Base-by-base conservation (phyloP, 2,329 filamentous ascomycete species). In the Penicillium freii region DNA sequence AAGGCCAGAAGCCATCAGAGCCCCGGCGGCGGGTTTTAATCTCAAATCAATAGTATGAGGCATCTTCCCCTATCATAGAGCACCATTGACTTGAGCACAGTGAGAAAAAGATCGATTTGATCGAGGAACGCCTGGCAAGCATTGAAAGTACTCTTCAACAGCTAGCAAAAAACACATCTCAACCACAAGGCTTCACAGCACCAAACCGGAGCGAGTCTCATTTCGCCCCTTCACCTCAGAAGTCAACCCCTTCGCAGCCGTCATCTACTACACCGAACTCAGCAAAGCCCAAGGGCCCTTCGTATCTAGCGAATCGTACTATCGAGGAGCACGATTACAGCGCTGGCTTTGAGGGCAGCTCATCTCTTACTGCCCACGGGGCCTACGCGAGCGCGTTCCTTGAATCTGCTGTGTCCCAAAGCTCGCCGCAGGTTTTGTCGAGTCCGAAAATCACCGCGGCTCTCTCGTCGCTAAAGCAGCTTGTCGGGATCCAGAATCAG, bases 91-190 rank as follows among this genome's bases (percentile, higher is more conserved):
- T 29, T 23, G 5, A 23, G 1, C 29, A 17, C 45, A 82, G 79
- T 68, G 81, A 83, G 65, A 78, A 74, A 63, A 82, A 82, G 66
- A 81, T 83, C 48, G 80, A 82, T 58, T 65, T 77, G 13, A 82
- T 83, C 50, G 80, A 82, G 62, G 75, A 79, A 31, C 76, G 80
- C 17, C 69, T 83, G 9, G 73, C 73, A 7, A 73, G 73, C n/a
- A 81, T 83, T 40, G 80, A 83, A 60, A 66, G 49, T 67, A 68
- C 66, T 62, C 65, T 69, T 17, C 60, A 43, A 36, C 66, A 71
- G 44, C 48, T 73, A 15, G 63, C 63, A 5, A 47, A 15, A 23
- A 51, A 50, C 6, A 44, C 59, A 38, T 59, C 61, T 9, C 56
- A 58, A 23, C 50, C 40, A 9, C 55, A 59, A 5, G 44, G 21